A percentile compares a stretch with the other conserved stretches of the same genome.
Conservation (phyloP, 148 eudicot species). For the Silene latifolia region DNA sequence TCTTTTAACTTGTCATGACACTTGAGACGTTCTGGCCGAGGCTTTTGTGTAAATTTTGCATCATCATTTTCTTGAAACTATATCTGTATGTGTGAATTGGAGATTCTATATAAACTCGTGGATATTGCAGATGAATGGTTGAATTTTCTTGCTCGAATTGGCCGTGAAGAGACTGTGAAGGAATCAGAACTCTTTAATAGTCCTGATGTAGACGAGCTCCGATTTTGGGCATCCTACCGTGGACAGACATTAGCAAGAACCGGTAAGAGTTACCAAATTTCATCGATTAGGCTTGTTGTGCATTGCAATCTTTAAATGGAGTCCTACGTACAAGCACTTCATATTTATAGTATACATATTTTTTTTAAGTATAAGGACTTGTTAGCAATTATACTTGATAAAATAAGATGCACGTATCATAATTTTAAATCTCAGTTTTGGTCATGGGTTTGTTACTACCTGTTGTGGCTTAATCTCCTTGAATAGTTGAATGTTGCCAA, state of each 20-base stretch:
- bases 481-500: background rate
- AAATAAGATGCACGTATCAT: no score
- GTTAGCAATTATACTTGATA: background rate
- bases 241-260: constrained; percentile 98
- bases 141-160: constrained; percentile 91
- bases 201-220: constrained; percentile 80
- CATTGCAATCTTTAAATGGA: background rate
- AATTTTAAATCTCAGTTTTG: background rate
- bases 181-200: constrained; percentile 75
- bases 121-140: constrained; percentile 82
- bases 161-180: constrained; percentile 73
- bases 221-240: constrained; percentile 97
- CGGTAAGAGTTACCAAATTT: constrained; percentile 36
- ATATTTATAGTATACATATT: background rate
- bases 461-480: background rate
- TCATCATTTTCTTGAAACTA: constrained; percentile 1
- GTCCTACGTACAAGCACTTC: background rate
- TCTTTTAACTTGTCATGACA: no score
- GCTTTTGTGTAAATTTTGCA: background rate
- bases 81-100: background rate
- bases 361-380: background rate
- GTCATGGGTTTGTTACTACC: background rate
- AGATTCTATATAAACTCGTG: background rate
- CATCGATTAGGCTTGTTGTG: background rate
- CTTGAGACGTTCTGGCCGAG: no score